Conservation (phyloP, 371 early-diverging fungal species). For the Mortierella sp. region DNA sequence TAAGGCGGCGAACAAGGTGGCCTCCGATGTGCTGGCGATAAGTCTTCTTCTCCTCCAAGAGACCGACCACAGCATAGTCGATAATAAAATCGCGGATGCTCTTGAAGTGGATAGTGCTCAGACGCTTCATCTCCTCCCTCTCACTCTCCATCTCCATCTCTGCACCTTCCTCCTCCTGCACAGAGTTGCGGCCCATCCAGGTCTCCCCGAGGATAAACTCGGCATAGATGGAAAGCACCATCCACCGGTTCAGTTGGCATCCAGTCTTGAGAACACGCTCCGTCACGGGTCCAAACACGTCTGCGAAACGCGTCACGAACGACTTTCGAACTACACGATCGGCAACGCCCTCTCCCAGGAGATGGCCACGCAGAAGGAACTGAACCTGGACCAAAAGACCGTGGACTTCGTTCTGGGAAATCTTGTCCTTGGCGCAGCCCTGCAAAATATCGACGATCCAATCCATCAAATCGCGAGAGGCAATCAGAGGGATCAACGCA, state of each 20-base stretch:
- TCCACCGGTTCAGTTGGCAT: constrained; percentile 51
- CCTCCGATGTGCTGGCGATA: constrained; percentile 61
- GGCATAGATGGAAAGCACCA: constrained; percentile 63
- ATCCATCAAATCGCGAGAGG: constrained; percentile 55
- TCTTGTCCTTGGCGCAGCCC: constrained; percentile 48
- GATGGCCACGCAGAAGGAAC: constrained; percentile 73
- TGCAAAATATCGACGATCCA: constrained; percentile 60
- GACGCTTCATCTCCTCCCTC: constrained; percentile 43
- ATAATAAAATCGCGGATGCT: constrained; percentile 44
- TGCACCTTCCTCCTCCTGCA: constrained; percentile 20
- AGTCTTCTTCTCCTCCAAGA: constrained; percentile 37
- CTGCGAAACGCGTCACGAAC: constrained; percentile 61
- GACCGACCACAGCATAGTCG: constrained; percentile 42
- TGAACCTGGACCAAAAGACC: constrained; percentile 78
- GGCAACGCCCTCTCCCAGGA: constrained; percentile 58
- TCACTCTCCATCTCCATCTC: constrained; percentile 42
- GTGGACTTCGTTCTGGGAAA: constrained; percentile 76
- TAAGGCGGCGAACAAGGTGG: constrained; percentile 63
- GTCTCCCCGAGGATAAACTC: constrained; percentile 68
- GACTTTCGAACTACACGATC: constrained; percentile 47
- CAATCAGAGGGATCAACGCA: constrained; percentile 82
- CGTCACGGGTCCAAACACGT: constrained; percentile 33
- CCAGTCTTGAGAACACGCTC: constrained; percentile 45
- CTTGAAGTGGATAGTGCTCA: constrained; percentile 39
- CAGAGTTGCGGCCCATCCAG: constrained; percentile 56